Base-by-base conservation (phyloP, 2,329 filamentous ascomycete genomes). In the Neofusicoccum ribis region DNA sequence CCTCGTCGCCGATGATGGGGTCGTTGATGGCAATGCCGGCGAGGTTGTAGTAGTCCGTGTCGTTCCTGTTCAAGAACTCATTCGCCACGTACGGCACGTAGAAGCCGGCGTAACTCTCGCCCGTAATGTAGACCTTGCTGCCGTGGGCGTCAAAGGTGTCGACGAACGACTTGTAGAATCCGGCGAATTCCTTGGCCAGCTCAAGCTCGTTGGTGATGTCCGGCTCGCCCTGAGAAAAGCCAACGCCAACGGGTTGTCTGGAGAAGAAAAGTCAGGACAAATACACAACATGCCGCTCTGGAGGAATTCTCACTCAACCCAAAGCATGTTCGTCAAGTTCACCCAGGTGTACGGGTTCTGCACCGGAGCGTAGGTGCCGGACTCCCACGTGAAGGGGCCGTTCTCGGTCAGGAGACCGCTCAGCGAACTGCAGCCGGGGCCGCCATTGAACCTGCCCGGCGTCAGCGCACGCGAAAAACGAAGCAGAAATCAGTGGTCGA, bases 361-460 rank as follows among this genome's bases (percentile, higher is more conserved):
- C 0, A 87, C 81, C 0, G 90, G 90, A 17, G 82, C 81, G 64
- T 82, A 85, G 0, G 89, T 93, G 39, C 91, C 91, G 12, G 86
- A 82, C 72, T 89, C 85, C 76, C 77, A 79, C 1, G 69, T 74
- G 60, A 76, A 76, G 0, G 91, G 89, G 0, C 91, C 91, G 70
- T 92, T 93, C 70, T 94, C 91, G 59, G 91, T 89, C 9, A 94
- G 74, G 1, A 93, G 80, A 7, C 89, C 90, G 69, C 88, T 84
- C 6, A 92, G 81, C 1, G 88, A 90, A 37, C 71, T 74, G 67
- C 78, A 80, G 2, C 78, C 78, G 6, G 78, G 78, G 8, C 76
- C 76, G 34, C 76, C 76, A 52, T 78, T 78, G 58, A 77, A 71
- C 74, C 73, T 75, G 31, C 3, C n/a, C 2, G 46, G 14, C 70